These are phyloP conservation scores for Syncephalastrum monosporum DNA, from an alignment of 371 early-diverging fungal species.

Conservation along the genomic window DNA sequence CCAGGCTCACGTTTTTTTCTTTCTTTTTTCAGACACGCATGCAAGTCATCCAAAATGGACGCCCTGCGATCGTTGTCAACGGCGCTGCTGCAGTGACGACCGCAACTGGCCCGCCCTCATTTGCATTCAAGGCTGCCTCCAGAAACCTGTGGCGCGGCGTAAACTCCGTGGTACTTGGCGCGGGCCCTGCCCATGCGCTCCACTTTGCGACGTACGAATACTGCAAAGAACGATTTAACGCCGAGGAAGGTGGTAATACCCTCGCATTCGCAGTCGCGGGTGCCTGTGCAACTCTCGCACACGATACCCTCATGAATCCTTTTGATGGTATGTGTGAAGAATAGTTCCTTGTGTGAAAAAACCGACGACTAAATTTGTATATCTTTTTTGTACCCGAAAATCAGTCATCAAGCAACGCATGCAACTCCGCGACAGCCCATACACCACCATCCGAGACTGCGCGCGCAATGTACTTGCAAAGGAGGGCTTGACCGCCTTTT, in stretches of 20 bases:
- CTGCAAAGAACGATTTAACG: constrained; percentile 71
- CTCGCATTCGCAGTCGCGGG: constrained; percentile 80
- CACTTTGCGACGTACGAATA: constrained; percentile 94
- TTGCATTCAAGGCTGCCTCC: constrained; percentile 21
- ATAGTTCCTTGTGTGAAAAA: not conserved
- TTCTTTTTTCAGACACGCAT: constrained; percentile 34
- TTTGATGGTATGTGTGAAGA: constrained; percentile 73
- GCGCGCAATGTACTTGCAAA: constrained; percentile 60
- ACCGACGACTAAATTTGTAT: not conserved
- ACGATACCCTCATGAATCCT: constrained; percentile 92
- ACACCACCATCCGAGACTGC: constrained; percentile 70
- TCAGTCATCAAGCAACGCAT: constrained; percentile 95
- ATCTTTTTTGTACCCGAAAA: not conserved
- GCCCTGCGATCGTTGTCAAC: constrained; percentile 11
- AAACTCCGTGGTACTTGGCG: constrained; percentile 85
- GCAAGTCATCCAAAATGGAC: constrained; percentile 37
- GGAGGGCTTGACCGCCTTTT: constrained; percentile 90
- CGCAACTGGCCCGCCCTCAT: not conserved
- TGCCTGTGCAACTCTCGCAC: constrained; percentile 84
- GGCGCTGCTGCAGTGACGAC: constrained; percentile 9
- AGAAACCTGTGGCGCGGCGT: constrained; percentile 88
- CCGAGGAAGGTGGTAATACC: constrained; percentile 25
- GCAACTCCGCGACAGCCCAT: constrained; percentile 77
- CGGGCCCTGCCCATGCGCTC: constrained; percentile 95
- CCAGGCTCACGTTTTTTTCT: not conserved